Conservation (phyloP, 176 grass and related monocot species). For the Rhynchospora pubera region DNA sequence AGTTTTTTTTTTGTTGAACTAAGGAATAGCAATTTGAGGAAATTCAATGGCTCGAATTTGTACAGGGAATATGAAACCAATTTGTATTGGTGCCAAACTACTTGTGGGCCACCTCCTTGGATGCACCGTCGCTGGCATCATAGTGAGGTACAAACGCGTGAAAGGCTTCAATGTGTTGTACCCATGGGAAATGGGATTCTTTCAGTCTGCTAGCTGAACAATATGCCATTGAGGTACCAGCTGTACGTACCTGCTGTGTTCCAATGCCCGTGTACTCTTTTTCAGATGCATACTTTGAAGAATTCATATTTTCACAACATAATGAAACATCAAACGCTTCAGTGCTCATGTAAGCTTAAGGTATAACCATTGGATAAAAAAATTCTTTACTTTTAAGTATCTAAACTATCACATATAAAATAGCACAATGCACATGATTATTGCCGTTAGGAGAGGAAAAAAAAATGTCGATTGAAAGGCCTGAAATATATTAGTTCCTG, state of each 20-base stretch:
- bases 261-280: background rate
- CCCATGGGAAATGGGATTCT: conserved; percentile 94
- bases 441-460: no score
- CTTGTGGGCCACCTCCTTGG: conserved; percentile 88
- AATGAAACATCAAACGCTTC: conserved; percentile 66
- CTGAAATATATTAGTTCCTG: no score
- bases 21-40: no score
- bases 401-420: no score
- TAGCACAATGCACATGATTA: no score
- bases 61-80: no score
- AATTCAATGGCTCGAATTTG: no score
- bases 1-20: no score
- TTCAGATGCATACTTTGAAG: background rate
- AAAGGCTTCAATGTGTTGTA: conserved; percentile 94
- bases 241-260: background rate
- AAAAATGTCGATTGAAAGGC: no score
- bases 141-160: conserved; percentile 86
- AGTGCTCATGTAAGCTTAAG: conserved; percentile 54
- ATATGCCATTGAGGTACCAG: conserved; percentile 78
- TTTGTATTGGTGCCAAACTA: conserved; percentile 76
- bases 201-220: conserved; percentile 97
- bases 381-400: no score
- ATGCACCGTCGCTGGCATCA: conserved; percentile 82
- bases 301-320: conserved; percentile 35
- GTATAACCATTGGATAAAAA: background rate